Evolutionary conservation across 208 protist genomes (phyloP), one percentile per base, ranked within the genome.

Genomic region (Acanthamoeba lenticulata): DNA sequence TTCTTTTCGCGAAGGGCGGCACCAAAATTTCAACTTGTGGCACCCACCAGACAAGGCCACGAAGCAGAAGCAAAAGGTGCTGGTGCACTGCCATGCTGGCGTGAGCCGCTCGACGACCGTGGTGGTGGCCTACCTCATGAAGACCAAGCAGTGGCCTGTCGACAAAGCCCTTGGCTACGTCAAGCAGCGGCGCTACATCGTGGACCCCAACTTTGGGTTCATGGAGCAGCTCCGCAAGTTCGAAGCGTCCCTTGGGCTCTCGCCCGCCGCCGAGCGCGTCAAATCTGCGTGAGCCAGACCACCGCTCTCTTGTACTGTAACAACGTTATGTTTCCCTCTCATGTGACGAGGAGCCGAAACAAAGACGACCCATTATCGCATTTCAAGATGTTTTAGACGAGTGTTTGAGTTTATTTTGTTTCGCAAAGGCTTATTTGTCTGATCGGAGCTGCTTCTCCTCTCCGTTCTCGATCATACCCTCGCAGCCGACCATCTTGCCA

Each of bases 391-490:
- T n/a, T n/a, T n/a, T n/a, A 19, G 9, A 9, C 19, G 19, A n/a
- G n/a, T n/a, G n/a, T n/a, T n/a, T n/a, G n/a, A n/a, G n/a, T n/a
- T 52, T 15, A 52, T 15, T 52, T 15, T 52, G 45, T 15, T 5
- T 52, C 5, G 15, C 45, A 15, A 52, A 57, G 52, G 2, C 27
- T 57, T 57, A 19, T 57, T 57, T 57, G 5, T 49, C 29, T 36
- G 3, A 1, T 49, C 32, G 79, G 79, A 45, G 60, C 60, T 89
- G 79, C 79, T 89, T 89, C 34, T 34, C 34, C 79, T 89, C 60
- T 55, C 79, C 79, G 36, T 89, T 89, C 36, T 89, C 79, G 79
- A 89, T 60, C 79, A 89, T 89, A 19, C 79, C 79, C 34, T 89
- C 79, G 36, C 79, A 89, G n/a, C 79, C 79, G 7, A 89, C 34